Base-by-base conservation (phyloP, 2,329 filamentous ascomycete species). In the Clonostachys rhizophaga region DNA sequence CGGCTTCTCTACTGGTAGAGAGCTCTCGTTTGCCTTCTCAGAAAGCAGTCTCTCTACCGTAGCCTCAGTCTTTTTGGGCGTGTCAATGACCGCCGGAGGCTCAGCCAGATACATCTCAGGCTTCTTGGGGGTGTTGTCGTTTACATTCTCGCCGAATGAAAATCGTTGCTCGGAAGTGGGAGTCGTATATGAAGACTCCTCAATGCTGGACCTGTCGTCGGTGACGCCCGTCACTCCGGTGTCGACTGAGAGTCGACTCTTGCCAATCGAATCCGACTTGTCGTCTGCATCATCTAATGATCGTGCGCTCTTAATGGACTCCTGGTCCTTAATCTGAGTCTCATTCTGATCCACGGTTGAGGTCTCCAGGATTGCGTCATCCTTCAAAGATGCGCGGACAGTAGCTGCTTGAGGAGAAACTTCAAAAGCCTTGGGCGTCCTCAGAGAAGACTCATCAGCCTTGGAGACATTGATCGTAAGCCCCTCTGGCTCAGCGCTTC, bases 151-250 rank as follows among this genome's bases (percentile, higher is more conserved):
- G 14, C 57, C 51, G 11, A 62, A 53, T 4, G 66, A 67, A 36
- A 54, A 61, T 10, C 59, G 59, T 33, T 62, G 61, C 37, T 69
- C 66, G 18, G 66, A 69, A 3, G 64, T 69, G 3, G 66, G 65
- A 2, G 66, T 69, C 33, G 65, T 67, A 14, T 67, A 52, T 9
- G 62, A 65, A 10, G 66, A 66, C 24, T 63, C 60, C 36, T 68
- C 64, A 17, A 63, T 55, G 51, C 66, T 69, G 58, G 60, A 68
- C 40, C 59, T 58, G 36, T 67, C 63, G 30, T 67, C 66, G 2
- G 59, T 67, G 7, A 54, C 58, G n/a, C 66, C 63, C 5, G 17
- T 39, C 36, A 39, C 36, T 39, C 36, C 24, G 12, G 65, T 68
- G 46, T 61, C 68, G 34, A 68, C 58, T 6, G 66, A 69, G 11